Evolutionary conservation across 2,329 filamentous ascomycete species (phyloP), one percentile per base, ranked within the genome.

Genomic region (Ramularia collo-cygni): DNA sequence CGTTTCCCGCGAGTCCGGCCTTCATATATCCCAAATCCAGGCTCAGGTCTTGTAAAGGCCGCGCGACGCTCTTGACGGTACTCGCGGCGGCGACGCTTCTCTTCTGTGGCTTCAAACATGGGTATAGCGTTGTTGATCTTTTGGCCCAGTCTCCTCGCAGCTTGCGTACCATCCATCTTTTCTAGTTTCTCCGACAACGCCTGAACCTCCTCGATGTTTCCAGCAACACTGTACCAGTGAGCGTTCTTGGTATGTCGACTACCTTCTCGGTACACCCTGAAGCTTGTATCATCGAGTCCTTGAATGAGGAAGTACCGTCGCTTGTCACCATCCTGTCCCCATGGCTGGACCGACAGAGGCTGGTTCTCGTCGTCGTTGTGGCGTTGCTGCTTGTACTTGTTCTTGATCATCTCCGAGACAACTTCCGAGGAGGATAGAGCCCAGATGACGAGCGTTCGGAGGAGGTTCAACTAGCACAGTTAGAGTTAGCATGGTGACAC

Each of bases 1-100:
- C 90, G 84, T 70, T 98, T 96, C 41, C 92, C 92, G 43, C 92
- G 80, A 4, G 93, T 98, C 38, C 92, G 85, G 35, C 92, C 92
- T 67, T 98, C 92, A 62, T 98, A 98, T 42, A 94, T 71, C 1
- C 89, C 95, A 60, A 90, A 93, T 4, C 88, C 88, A 8, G 84
- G 82, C 53, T 95, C 89, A 4, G 88, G 87, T 4, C 88, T 79
- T 51, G 83, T 76, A 65, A 96, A 96, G 43, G 85, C 82, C 46
- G 90, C 85, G 58, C 90, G 90, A 48, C 86, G 85, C 54, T 79
- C 75, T 59, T 86, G 77, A 12, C 92, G 82, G 57, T 98, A 96
- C 56, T 98, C 92, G 42, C 92, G 83, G 31, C 89, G 83, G 64
- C 82, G 87, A 40, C 92, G 85, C 75, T 95, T 96, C 85, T 94